phyloP scores from a whole-genome alignment of 768 basidiomycete genomes.

The Leccinum aurantiacum region DNA sequence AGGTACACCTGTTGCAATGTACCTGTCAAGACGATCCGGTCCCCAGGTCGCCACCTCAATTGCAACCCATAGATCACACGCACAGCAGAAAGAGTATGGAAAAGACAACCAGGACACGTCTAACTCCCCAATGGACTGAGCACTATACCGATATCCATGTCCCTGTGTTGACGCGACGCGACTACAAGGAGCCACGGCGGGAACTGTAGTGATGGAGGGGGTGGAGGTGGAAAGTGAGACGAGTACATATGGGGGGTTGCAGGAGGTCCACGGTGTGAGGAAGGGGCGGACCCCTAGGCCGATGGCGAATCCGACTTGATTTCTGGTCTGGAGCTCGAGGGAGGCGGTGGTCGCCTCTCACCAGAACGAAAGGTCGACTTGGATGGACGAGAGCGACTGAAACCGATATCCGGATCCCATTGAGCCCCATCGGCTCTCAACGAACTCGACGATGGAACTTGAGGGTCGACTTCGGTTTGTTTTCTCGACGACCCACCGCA shows the following conservation, averaged over 20 bases:
- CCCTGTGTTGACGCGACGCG: conserved; percentile 14
- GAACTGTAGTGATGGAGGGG: conserved; percentile 15
- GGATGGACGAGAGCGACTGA: too few species aligned
- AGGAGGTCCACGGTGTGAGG: conserved; percentile 9
- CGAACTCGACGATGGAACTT: too few species aligned
- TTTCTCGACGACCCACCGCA: too few species aligned
- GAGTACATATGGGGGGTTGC: conserved; percentile 3
- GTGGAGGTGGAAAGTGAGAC: conserved; percentile 15
- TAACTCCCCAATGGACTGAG: conserved; percentile 22
- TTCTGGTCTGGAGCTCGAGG: conserved; percentile 7
- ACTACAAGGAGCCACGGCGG: conserved; percentile 17
- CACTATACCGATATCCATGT: conserved; percentile 23
- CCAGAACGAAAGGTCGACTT: neutral
- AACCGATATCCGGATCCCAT: too few species aligned
- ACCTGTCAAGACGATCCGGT: too few species aligned
- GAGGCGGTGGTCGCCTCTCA: conserved; percentile 1
- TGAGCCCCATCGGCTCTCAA: too few species aligned
- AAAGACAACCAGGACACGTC: neutral
- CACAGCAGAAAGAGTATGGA: neutral
- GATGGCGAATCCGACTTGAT: conserved; percentile 13
- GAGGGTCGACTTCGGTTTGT: too few species aligned
- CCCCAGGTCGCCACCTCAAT: too few species aligned
- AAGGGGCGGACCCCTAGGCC: conserved; percentile 9
- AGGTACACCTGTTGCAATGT: too few species aligned
- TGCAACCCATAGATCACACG: too few species aligned